These are phyloP conservation scores for Kwoniella dendrophila DNA, from an alignment of 768 basidiomycete species.

Conservation along the genomic window DNA sequence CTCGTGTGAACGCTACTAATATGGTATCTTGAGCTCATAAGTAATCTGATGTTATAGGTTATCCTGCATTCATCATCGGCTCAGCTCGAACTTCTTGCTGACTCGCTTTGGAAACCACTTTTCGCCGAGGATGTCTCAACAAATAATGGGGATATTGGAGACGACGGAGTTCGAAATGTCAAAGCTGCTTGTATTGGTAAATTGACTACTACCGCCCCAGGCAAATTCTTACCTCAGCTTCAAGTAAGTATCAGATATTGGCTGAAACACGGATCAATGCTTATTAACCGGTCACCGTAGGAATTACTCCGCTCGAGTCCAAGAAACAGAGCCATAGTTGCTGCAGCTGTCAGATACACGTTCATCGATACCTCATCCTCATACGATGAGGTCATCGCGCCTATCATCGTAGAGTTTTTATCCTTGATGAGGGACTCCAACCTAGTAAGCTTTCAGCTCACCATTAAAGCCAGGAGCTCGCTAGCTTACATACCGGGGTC, in stretches of 20 bases:
- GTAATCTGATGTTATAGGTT: conserved; percentile 61
- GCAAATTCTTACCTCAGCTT: conserved; percentile 86
- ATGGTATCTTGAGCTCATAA: background rate
- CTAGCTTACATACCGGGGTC: background rate
- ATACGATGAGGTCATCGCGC: conserved; percentile 88
- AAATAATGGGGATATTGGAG: conserved; percentile 54
- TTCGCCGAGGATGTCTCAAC: conserved; percentile 71
- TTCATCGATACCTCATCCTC: conserved; percentile 82
- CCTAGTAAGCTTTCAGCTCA: conserved; percentile 62
- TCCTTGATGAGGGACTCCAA: conserved; percentile 86
- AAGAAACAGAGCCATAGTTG: conserved; percentile 75
- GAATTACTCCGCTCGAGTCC: conserved; percentile 43
- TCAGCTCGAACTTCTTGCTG: conserved; percentile 83
- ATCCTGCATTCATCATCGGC: conserved; percentile 85
- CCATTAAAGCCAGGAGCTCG: conserved; percentile 7
- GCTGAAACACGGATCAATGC: background rate
- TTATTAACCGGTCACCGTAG: conserved; percentile 35
- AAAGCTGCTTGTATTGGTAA: conserved; percentile 96
- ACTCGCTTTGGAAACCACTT: conserved; percentile 85
- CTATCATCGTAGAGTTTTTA: conserved; percentile 83
- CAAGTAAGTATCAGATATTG: conserved; percentile 65
- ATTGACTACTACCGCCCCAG: conserved; percentile 86
- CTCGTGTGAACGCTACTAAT: background rate
- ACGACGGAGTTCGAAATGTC: conserved; percentile 90
- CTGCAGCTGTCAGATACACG: conserved; percentile 86